These are phyloP conservation scores for Amauroascus niger DNA, from an alignment of 2,329 filamentous ascomycete genomes.

Conservation along the genomic window DNA sequence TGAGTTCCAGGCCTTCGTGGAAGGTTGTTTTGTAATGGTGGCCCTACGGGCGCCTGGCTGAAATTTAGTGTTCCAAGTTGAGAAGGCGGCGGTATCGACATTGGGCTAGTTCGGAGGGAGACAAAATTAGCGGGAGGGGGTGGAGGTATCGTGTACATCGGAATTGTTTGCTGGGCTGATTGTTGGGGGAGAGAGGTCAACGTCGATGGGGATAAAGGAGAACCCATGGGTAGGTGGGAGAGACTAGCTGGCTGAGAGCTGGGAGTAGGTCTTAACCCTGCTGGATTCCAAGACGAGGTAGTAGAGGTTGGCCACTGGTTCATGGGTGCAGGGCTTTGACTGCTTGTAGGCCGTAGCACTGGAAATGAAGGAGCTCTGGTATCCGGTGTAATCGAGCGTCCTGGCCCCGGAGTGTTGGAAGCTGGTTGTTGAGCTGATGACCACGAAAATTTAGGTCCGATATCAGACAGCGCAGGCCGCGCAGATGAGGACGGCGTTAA, in stretches of 20 bases:
- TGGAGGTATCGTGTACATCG: slow-evolving; percentile 32
- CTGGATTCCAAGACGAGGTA: slow-evolving; percentile 9
- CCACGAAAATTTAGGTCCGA: slow-evolving; percentile 38
- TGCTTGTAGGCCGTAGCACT: slow-evolving; percentile 36
- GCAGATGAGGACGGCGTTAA: slow-evolving; percentile 24
- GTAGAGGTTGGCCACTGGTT: slow-evolving; percentile 11
- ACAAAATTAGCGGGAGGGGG: slow-evolving; percentile 26
- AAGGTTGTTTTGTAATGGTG: not conserved
- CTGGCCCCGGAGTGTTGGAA: slow-evolving; percentile 17
- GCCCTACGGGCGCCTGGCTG: not conserved
- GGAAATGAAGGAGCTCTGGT: slow-evolving; percentile 41
- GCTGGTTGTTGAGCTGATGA: slow-evolving; percentile 25
- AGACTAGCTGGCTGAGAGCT: not conserved
- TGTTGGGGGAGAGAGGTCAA: slow-evolving; percentile 18
- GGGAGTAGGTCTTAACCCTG: not conserved
- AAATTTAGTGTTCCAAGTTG: not conserved
- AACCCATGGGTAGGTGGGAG: slow-evolving; percentile 1
- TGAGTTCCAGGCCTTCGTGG: slow-evolving; percentile 2
- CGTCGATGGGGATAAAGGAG: slow-evolving; percentile 17
- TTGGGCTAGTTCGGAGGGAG: slow-evolving; percentile 16
- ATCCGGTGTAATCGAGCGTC: slow-evolving; percentile 45
- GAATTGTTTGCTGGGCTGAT: slow-evolving; percentile 14
- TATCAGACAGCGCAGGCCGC: slow-evolving; percentile 19
- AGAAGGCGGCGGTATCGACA: slow-evolving; percentile 12
- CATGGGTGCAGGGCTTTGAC: slow-evolving; percentile 18